Evolutionary conservation across 805 yeast genomes (phyloP), one percentile per base, ranked within the genome.

Genomic region (Peterozyma toletana): DNA sequence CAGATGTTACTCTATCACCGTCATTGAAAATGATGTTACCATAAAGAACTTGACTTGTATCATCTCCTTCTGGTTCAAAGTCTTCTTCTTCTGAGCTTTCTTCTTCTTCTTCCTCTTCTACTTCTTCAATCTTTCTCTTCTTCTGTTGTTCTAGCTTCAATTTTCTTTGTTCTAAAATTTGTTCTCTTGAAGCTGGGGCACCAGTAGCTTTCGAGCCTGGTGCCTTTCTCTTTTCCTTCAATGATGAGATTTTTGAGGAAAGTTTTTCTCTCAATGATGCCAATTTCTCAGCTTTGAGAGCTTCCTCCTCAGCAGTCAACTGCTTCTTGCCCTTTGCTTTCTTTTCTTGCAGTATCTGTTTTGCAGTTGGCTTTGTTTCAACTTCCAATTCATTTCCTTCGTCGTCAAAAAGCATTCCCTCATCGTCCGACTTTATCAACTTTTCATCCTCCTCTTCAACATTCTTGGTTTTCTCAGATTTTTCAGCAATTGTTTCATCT

Each of bases 191-290:
- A 47, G 80, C 74, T 13, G 90, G 89, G 0, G 96, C 93, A 18
- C 96, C 96, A 4, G 73, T 69, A 4, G 72, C 79, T 38, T 78
- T 82, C 1, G 90, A 68, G 2, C 98, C 98, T 1, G 95, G 93
- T 1, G 98, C 99, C 55, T 84, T 90, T 59, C 99, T 80, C 63
- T 78, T 84, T 44, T 82, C 89, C 52, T 81, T 79, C 66, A 93
- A 56, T 9, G 64, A 66, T 45, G 68, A 75, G 50, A 93, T 90
- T 60, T 80, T 86, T 14, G 74, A 75, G 29, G 91, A 82, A 37
- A 93, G 73, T 59, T 84, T 84, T n/a, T 81, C 83, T 56, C 90
- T 79, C 47, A 93, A 71, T 52, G 78, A 83, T 5, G 75, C 75
- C 40, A 88, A 64, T 34, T 80, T 77, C 47, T 73, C 77, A 39